Evolutionary conservation across 495 filamentous ascomycete genomes (phyloP).

Genomic region (Podospora fimiseda): DNA sequence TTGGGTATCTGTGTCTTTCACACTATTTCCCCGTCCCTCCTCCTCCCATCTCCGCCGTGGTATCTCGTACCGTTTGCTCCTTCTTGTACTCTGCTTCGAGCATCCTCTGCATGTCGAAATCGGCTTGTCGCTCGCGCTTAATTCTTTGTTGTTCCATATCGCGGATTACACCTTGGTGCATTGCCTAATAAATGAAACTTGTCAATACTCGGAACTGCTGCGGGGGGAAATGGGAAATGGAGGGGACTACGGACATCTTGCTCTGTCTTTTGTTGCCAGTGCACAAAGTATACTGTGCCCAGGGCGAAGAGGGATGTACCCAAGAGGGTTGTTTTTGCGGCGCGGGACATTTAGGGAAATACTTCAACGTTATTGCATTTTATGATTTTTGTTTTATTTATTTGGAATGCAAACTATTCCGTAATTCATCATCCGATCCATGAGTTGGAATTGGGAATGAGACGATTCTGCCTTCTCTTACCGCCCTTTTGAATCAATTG

Average conservation of each 20-base stretch:
- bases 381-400: not conserved
- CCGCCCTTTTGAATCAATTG: constrained; percentile 1
- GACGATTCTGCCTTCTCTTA: constrained; percentile 7
- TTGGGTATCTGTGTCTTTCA: constrained; percentile 12
- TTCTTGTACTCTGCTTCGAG: constrained; percentile 89
- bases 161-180: constrained; percentile 91
- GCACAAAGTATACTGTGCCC: constrained; percentile 77
- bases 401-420: not conserved
- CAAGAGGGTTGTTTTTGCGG: constrained; percentile 78
- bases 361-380: too few species aligned
- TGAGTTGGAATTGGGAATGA: not conserved
- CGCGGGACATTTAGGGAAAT: constrained; percentile 88
- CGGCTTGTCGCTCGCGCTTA: constrained; percentile 79
- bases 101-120: constrained; percentile 84
- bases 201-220: too few species aligned
- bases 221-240: not conserved
- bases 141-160: constrained; percentile 91
- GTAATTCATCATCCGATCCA: too few species aligned
- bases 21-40: not conserved
- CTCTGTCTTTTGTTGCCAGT: constrained; percentile 80
- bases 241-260: constrained; percentile 58
- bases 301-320: constrained; percentile 69
- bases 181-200: too few species aligned
- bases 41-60: constrained; percentile 19
- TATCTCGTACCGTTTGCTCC: constrained; percentile 56